These are phyloP conservation scores for Sequoiadendron giganteum DNA, from an alignment of 75 land plant genomes.

Conservation along the genomic window DNA sequence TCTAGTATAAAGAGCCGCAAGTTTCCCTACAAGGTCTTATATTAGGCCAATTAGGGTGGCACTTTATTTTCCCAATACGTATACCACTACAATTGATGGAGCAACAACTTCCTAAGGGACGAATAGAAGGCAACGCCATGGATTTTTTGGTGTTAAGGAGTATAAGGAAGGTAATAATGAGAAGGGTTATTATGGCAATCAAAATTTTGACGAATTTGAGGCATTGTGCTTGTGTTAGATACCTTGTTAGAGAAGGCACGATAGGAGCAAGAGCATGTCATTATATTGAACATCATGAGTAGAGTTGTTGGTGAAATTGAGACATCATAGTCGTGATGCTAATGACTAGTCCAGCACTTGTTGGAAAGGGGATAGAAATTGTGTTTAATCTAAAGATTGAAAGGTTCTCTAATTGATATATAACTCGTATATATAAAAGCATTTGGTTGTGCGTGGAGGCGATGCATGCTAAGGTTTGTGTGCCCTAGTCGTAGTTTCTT, in stretches of 20 bases:
- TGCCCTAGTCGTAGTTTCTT: too few species aligned
- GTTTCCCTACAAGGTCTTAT: slow-evolving; percentile 92
- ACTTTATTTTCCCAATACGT: slow-evolving; percentile 80
- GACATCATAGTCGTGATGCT: slow-evolving; percentile 86
- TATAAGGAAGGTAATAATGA: slow-evolving; percentile 87
- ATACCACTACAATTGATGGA: slow-evolving; percentile 69
- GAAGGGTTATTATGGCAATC: slow-evolving; percentile 92
- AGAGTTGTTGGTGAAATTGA: slow-evolving; percentile 81
- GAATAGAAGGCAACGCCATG: slow-evolving; percentile 59
- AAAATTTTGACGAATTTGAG: slow-evolving; percentile 97
- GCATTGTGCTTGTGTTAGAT: slow-evolving; percentile 83
- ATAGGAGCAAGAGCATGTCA: slow-evolving; percentile 91
- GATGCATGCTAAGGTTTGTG: too few species aligned
- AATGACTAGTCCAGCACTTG: slow-evolving; percentile 84
- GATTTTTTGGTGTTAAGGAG: slow-evolving; percentile 41
- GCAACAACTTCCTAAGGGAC: slow-evolving; percentile 37
- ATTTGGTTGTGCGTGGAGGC: too few species aligned
- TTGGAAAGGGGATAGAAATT: slow-evolving; percentile 88
- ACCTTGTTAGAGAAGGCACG: slow-evolving; percentile 84
- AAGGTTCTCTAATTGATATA: slow-evolving; percentile 50
- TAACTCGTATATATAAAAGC: too few species aligned
- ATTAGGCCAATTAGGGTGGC: slow-evolving; percentile 93
- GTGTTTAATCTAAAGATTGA: slow-evolving; percentile 84
- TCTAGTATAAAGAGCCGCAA: slow-evolving; percentile 87
- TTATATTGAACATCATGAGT: slow-evolving; percentile 82